A percentile compares a stretch with the other conserved stretches of the same genome.
phyloP scores from a whole-genome alignment of 345 rosid genomes.

The Camelina hispida region DNA sequence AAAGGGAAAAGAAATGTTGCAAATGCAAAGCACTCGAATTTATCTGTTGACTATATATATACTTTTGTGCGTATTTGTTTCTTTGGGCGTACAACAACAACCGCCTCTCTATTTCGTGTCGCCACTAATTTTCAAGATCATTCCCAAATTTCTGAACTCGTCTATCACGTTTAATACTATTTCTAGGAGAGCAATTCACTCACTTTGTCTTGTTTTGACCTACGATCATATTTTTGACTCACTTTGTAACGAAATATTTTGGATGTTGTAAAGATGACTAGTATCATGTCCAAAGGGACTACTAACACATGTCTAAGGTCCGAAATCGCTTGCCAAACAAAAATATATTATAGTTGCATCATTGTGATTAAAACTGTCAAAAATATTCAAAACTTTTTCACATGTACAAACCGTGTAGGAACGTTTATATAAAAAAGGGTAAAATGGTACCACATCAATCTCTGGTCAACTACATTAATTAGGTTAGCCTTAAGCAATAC shows the following conservation, averaged over 20 bases:
- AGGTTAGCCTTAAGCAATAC: conserved; percentile 16
- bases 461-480: conserved; percentile 32
- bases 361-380: not conserved
- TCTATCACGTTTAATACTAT: not conserved
- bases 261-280: not conserved
- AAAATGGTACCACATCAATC: conserved; percentile 19
- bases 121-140: not conserved
- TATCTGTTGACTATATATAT: not conserved
- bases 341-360: not conserved
- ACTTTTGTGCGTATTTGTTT: not conserved
- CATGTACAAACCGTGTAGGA: conserved; percentile 9
- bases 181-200: not conserved
- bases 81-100: not conserved
- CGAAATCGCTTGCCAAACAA: not conserved
- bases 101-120: not conserved
- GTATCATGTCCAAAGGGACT: not conserved
- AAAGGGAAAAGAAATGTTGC: no score
- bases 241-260: not conserved
- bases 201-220: not conserved
- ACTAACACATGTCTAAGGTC: not conserved
- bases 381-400: not conserved
- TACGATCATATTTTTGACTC: not conserved
- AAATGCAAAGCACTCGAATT: no score
- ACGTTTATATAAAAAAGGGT: conserved; percentile 31
- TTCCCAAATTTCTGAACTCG: not conserved